Conservation (phyloP, 2,329 filamentous ascomycete genomes). For the Arthroderma uncinatum region DNA sequence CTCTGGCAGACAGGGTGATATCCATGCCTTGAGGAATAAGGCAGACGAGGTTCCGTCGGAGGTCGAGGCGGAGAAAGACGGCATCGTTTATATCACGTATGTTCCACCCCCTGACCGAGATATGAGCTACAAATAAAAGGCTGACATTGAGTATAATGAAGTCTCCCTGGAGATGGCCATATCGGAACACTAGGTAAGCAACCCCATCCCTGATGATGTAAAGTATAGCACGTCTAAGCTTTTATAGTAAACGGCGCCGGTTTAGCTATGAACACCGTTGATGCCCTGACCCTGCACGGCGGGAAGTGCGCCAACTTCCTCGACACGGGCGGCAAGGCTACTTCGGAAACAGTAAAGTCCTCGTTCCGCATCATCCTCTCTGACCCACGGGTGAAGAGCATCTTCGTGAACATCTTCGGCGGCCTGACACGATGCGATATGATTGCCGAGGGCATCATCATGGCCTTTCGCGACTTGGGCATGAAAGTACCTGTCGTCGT, state of each 20-base stretch:
- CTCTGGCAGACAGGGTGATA: slow-evolving; percentile 48
- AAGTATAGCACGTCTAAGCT: not conserved
- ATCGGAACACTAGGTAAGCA: slow-evolving; percentile 57
- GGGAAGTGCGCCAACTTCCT: slow-evolving; percentile 71
- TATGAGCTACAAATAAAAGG: not conserved
- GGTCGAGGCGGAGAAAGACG: slow-evolving; percentile 53
- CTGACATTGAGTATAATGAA: slow-evolving; percentile 7
- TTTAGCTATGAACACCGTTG: slow-evolving; percentile 82
- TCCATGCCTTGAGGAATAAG: slow-evolving; percentile 48
- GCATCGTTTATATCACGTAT: slow-evolving; percentile 67
- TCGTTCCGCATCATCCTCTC: slow-evolving; percentile 62
- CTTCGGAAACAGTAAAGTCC: slow-evolving; percentile 64
- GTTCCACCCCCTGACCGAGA: slow-evolving; percentile 2
- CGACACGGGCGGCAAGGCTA: slow-evolving; percentile 83
- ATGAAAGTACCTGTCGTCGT: slow-evolving; percentile 65
- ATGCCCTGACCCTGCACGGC: slow-evolving; percentile 58
- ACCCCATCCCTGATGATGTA: not conserved
- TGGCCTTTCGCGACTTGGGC: slow-evolving; percentile 59
- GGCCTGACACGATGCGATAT: slow-evolving; percentile 65
- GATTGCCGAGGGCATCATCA: slow-evolving; percentile 64
- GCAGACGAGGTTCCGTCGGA: slow-evolving; percentile 45
- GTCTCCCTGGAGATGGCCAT: slow-evolving; percentile 38
- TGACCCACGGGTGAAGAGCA: slow-evolving; percentile 60
- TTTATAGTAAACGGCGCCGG: slow-evolving; percentile 70
- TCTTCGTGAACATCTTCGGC: slow-evolving; percentile 63